Evolutionary conservation across 805 yeast species (phyloP).

Genomic region (Starmerella sp.): DNA sequence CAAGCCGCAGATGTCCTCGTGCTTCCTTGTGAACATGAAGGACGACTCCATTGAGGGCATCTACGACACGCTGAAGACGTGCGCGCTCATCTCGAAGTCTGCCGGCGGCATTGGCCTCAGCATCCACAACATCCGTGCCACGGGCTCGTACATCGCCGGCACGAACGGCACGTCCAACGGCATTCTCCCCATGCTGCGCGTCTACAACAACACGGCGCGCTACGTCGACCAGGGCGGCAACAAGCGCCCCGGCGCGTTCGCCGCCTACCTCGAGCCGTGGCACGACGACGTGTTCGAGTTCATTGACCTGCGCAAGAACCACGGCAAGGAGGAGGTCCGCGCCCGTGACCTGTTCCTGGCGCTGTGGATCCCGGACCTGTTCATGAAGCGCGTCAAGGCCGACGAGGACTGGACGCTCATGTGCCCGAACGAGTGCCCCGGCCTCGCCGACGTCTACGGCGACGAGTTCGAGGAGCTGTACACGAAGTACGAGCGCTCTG

Average conservation of each 20-base stretch:
- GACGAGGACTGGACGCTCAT: slow-evolving; percentile 79
- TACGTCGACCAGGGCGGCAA: slow-evolving; percentile 98
- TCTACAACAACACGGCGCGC: slow-evolving; percentile 89
- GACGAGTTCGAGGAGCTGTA: slow-evolving; percentile 68
- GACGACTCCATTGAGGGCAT: slow-evolving; percentile 95
- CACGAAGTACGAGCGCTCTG: slow-evolving; percentile 58
- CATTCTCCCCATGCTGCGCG: slow-evolving; percentile 89
- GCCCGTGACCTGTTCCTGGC: slow-evolving; percentile 92
- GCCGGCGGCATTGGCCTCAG: slow-evolving; percentile 96
- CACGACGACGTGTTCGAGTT: slow-evolving; percentile 84
- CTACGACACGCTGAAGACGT: slow-evolving; percentile 73
- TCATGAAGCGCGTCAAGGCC: slow-evolving; percentile 78
- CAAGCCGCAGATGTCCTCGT: slow-evolving; percentile 74
- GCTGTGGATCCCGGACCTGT: slow-evolving; percentile 88
- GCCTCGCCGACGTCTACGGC: slow-evolving; percentile 71
- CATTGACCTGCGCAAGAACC: slow-evolving; percentile 77
- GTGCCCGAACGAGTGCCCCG: slow-evolving; percentile 83
- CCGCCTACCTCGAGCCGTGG: slow-evolving; percentile 93
- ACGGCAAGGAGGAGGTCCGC: slow-evolving; percentile 86
- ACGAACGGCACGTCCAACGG: slow-evolving; percentile 91
- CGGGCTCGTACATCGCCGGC: slow-evolving; percentile 81
- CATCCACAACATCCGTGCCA: slow-evolving; percentile 72
- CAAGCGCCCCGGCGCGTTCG: slow-evolving; percentile 96
- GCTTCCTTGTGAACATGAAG: slow-evolving; percentile 82
- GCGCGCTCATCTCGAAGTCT: slow-evolving; percentile 84